phyloP scores from a whole-genome alignment of 441 rosid genomes.

The Viola pubescens region DNA sequence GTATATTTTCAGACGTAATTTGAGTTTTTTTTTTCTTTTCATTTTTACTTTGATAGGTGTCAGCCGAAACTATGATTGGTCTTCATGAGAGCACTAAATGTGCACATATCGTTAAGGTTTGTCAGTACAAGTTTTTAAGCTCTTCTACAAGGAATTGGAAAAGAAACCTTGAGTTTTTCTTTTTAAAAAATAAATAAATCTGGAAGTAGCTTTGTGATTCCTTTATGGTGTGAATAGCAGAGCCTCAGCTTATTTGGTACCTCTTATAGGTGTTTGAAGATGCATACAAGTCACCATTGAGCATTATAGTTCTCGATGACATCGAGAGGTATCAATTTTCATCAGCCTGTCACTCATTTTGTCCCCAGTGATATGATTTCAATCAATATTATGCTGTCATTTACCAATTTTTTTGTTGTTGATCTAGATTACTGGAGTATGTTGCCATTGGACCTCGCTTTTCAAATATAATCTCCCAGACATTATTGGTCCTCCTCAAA shows the following conservation, averaged over 20 bases:
- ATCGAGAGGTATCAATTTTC: slow-evolving; percentile 61
- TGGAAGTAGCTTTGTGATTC: not conserved
- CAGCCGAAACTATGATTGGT: slow-evolving; percentile 95
- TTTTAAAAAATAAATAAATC: too few species aligned
- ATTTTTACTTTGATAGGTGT: slow-evolving; percentile 42
- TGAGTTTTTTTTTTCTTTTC: not conserved
- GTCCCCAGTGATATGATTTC: not conserved
- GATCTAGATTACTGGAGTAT: slow-evolving; percentile 80
- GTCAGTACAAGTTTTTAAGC: slow-evolving; percentile 15
- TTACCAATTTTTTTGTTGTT: slow-evolving; percentile 7
- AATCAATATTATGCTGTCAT: not conserved
- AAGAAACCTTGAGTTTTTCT: not conserved
- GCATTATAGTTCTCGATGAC: slow-evolving; percentile 92
- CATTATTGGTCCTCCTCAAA: slow-evolving; percentile 81
- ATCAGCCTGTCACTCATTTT: not conserved
- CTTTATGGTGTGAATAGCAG: not conserved
- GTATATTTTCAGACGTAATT: not conserved
- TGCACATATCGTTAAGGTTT: slow-evolving; percentile 85
- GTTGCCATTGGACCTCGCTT: slow-evolving; percentile 92
- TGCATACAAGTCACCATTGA: slow-evolving; percentile 93
- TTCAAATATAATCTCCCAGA: slow-evolving; percentile 87
- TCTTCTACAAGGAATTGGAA: not conserved
- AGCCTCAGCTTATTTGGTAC: slow-evolving; percentile 9
- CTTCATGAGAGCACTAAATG: slow-evolving; percentile 96
- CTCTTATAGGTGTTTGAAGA: slow-evolving; percentile 80